Evolutionary conservation across 2,329 filamentous ascomycete genomes (phyloP).

Genomic region (Hyphodiscus sp.): DNA sequence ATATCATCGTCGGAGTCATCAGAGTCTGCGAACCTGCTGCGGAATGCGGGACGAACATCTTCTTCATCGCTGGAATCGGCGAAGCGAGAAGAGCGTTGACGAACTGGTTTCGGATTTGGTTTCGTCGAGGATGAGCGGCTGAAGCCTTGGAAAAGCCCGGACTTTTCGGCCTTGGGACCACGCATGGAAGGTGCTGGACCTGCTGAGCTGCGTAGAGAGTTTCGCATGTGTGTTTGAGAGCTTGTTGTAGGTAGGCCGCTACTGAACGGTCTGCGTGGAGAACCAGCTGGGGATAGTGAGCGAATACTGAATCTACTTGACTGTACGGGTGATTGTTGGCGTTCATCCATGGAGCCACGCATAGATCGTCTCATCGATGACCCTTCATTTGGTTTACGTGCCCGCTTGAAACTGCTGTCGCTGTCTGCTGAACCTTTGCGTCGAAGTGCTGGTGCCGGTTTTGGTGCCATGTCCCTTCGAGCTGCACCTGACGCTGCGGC

Average conservation of each 20-base stretch:
- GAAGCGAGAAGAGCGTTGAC: constrained; percentile 24
- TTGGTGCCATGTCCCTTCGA: constrained; percentile 5
- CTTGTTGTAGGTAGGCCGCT: constrained; percentile 35
- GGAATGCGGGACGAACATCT: constrained; percentile 25
- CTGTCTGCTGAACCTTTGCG: constrained; percentile 59
- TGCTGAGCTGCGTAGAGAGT: constrained; percentile 30
- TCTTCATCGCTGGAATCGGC: constrained; percentile 32
- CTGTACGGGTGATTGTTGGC: constrained; percentile 32
- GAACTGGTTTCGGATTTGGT: constrained; percentile 14
- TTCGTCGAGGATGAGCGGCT: constrained; percentile 17
- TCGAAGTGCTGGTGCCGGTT: constrained; percentile 32
- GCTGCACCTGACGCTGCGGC: constrained; percentile 14
- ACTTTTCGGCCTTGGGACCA: constrained; percentile 10
- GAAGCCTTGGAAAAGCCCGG: constrained; percentile 18
- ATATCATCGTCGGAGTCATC: constrained; percentile 46
- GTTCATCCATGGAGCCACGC: constrained; percentile 42
- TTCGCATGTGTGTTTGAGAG: constrained; percentile 37
- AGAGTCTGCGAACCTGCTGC: constrained; percentile 54
- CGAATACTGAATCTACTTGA: constrained; percentile 64
- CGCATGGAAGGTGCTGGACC: constrained; percentile 16
- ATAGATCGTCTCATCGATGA: constrained; percentile 68
- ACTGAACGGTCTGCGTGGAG: constrained; percentile 37
- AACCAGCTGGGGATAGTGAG: constrained; percentile 60
- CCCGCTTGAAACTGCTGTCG: constrained; percentile 76
- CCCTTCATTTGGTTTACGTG: constrained; percentile 41